Evolutionary conservation across 345 rosid species (phyloP).

Genomic region (Eucalyptus erythrocorys): DNA sequence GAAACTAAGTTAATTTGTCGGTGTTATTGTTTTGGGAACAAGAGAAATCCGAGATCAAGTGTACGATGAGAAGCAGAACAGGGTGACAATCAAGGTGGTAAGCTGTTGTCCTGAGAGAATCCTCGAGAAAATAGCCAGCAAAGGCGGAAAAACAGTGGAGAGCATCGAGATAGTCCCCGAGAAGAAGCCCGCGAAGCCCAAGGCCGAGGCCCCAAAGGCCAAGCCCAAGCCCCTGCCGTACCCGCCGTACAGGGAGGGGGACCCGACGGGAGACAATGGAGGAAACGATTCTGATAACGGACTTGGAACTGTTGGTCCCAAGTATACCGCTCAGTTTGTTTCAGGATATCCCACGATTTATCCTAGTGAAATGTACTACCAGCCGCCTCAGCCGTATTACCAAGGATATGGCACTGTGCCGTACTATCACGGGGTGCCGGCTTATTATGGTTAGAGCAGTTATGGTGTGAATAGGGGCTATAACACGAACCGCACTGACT

Average conservation of each 20-base stretch:
- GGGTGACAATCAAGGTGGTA: slow-evolving; percentile 5
- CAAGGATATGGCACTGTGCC: not conserved
- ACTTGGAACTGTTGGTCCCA: fast-evolving
- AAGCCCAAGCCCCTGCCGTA: no score
- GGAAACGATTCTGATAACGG: no score
- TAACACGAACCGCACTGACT: not conserved
- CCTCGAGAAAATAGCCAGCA: slow-evolving; percentile 8
- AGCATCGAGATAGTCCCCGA: slow-evolving; percentile 6
- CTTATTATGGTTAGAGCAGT: not conserved
- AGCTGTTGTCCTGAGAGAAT: slow-evolving; percentile 25
- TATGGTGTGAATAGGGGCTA: not conserved
- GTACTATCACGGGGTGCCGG: slow-evolving; percentile 12
- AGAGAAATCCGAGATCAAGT: slow-evolving; percentile 5
- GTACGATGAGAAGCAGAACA: slow-evolving; percentile 17
- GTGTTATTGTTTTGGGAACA: not conserved
- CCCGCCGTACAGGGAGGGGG: no score
- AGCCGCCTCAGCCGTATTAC: not conserved
- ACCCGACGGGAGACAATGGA: not conserved
- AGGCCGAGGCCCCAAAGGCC: no score
- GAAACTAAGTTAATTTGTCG: not conserved
- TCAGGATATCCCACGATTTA: not conserved
- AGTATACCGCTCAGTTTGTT: not conserved
- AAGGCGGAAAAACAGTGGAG: slow-evolving; percentile 14
- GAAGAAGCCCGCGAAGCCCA: not conserved
- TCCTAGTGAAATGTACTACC: not conserved